Percentiles rank a stretch among this genome's conserved stretches.
phyloP scores from a whole-genome alignment of 2,329 filamentous ascomycete species.

The Allantophomopsis cytisporea region DNA sequence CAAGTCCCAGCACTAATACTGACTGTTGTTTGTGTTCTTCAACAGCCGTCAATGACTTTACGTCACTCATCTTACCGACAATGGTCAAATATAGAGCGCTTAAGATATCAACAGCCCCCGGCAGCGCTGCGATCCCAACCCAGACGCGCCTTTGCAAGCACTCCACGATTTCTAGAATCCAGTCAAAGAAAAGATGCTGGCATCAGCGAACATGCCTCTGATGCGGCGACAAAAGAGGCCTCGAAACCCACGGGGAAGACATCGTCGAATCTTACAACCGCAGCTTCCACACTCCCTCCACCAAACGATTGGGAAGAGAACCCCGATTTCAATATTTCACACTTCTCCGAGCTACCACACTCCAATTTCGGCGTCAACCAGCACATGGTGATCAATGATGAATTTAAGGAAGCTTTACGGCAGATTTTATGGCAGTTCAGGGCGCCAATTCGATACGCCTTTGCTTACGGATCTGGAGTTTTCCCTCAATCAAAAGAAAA shows the following conservation, averaged over 20 bases:
- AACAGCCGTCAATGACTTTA: too few relatives aligned
- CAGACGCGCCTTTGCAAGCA: neutral
- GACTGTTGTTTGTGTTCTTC: too few relatives aligned
- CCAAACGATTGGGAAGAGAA: conserved; percentile 55
- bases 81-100: neutral
- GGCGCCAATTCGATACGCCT: conserved; percentile 89
- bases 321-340: conserved; percentile 54
- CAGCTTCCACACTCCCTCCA: conserved; percentile 8
- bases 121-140: conserved; percentile 1
- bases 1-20: too few relatives aligned
- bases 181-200: neutral
- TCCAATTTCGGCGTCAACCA: conserved; percentile 87
- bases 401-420: conserved; percentile 83
- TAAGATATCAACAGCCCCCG: neutral
- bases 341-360: conserved; percentile 65
- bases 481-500: conserved; percentile 60
- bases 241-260: too few relatives aligned
- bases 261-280: neutral
- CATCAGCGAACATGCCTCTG: conserved; percentile 6
- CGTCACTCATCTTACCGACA: neutral
- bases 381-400: conserved; percentile 88
- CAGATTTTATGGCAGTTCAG: conserved; percentile 84
- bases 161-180: too few relatives aligned
- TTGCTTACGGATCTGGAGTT: conserved; percentile 94
- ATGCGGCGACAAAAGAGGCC: conserved; percentile 4